These are phyloP conservation scores for Suaeda aralocaspica DNA, from an alignment of 148 eudicot genomes.

Conservation along the genomic window DNA sequence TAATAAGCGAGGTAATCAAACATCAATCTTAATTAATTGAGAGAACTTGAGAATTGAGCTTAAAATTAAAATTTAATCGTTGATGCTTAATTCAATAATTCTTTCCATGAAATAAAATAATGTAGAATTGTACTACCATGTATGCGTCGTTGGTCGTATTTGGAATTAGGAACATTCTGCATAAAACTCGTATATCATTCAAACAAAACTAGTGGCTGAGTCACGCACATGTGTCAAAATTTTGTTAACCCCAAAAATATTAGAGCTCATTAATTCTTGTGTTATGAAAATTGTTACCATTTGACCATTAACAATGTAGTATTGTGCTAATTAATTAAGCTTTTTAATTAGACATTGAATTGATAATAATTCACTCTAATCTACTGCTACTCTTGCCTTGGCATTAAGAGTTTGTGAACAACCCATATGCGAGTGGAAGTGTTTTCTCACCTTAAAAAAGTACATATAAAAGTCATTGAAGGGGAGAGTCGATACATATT, in stretches of 20 bases:
- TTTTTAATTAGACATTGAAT: too few species aligned
- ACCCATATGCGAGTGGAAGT: too few species aligned
- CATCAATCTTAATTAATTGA: slow-evolving; percentile 18
- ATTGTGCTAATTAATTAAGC: too few species aligned
- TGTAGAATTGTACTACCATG: background rate
- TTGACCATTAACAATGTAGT: too few species aligned
- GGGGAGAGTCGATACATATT: too few species aligned
- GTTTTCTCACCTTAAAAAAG: too few species aligned
- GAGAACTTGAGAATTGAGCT: slow-evolving; percentile 12
- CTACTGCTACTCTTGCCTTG: too few species aligned
- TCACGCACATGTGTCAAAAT: slow-evolving; percentile 12
- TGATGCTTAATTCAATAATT: background rate
- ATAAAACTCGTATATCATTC: background rate
- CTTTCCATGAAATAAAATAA: background rate
- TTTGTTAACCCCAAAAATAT: background rate
- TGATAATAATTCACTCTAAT: too few species aligned
- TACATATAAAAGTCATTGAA: too few species aligned
- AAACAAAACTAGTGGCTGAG: slow-evolving; percentile 1
- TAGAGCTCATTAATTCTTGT: too few species aligned
- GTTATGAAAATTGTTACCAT: too few species aligned
- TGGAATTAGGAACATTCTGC: slow-evolving; percentile 28
- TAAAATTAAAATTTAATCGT: background rate
- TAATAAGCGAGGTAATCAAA: background rate
- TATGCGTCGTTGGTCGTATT: slow-evolving; percentile 16
- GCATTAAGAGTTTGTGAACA: too few species aligned